Base-by-base conservation (phyloP, 2,329 filamentous ascomycete species). In the Rosellinia necatrix region DNA sequence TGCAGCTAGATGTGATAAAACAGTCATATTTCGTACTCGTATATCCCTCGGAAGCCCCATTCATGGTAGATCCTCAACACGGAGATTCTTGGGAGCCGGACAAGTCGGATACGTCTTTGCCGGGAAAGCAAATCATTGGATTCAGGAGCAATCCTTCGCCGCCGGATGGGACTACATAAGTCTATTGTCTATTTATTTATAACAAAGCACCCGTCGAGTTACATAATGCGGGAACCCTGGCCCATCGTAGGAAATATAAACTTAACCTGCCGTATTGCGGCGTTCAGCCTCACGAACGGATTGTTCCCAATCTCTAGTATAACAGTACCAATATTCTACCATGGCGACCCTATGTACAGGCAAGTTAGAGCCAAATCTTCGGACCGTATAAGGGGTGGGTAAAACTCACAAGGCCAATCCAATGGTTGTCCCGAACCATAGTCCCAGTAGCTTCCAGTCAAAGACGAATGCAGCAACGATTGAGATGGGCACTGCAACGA, bases 401-500 rank as follows among this genome's bases (percentile, higher is more conserved):
- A 38, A 6, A 38, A 78, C 80, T 76, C 71, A 83, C 79, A 88
- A 72, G 4, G 79, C 73, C 12, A 96, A 75, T 1, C 90, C 92
- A 61, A 96, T 72, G 0, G 87, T 88, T 6, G 92, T 84, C 17
- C 91, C 90, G 10, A 80, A 76, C 93, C 93, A 97, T 15, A 97
- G 76, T 0, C 93, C 93, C 53, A 84, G 79, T 32, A 97, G 76
- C 42, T 85, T 84, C 91, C 89, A 96, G 17, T 80, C 80, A 3
- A 92, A 75, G 0, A 85, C 88, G 71, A 97, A 96, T 0, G 87
- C 89, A 0, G 89, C 84, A 4, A 82, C 84, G 63, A 97, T 88
- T 34, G 88, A 91, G 29, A 96, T 84, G 0, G 94, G 93, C 73
- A 97, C 79, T 0, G 91, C 93, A 22, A 97, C 81, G 15, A 83